Base-by-base conservation (phyloP, 345 rosid genomes). In the Trapa incisa region DNA sequence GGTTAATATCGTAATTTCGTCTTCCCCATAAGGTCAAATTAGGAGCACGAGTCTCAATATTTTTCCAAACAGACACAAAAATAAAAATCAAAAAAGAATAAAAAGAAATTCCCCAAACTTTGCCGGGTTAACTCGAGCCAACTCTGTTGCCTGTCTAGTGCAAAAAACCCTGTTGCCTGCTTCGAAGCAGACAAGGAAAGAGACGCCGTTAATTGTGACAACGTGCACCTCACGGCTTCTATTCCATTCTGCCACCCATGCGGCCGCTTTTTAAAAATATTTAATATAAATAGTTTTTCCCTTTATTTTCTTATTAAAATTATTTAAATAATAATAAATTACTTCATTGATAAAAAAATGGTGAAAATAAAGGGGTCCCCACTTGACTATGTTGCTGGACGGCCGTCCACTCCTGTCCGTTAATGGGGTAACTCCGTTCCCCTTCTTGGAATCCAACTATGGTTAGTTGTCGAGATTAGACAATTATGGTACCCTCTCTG, bases 121-220 rank as follows among this genome's bases (percentile, higher is more conserved):
- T 80, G 74, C 77, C 77, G 80, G 85, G 75, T 77, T 77, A 80
- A 79, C 72, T 73, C 70, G 76, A 74, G 81, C 86, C 76, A 86
- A 15, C 78, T 47, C 79, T 85, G 80, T 84, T 84, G 48, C 91
- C 82, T 80, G 83, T 22, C 29, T 22, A 22, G 29, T 22, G 29
- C 29, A 22, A 22, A 22, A 22, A 22, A 22, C 78, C 50, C 79
- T 85, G 80, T 84, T 84, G 48, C 91, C 82, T 80, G 83, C 78
- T 72, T 65, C 87, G 48, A 80, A 85, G 83, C 84, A 84, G 78
- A 85, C 88, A 85, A 80, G 64, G 71, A 79, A 67, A 77, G 71
- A 72, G 82, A 82, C 87, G 84, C 76, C 71, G 38, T 54, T 63
- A 79, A 79, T 85, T 80, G 71, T 65, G 68, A 70, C 75, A 77